Evolutionary conservation across 2,329 filamentous ascomycete species (phyloP), one percentile per base, ranked within the genome.

Genomic region (Diaporthe vaccinii): DNA sequence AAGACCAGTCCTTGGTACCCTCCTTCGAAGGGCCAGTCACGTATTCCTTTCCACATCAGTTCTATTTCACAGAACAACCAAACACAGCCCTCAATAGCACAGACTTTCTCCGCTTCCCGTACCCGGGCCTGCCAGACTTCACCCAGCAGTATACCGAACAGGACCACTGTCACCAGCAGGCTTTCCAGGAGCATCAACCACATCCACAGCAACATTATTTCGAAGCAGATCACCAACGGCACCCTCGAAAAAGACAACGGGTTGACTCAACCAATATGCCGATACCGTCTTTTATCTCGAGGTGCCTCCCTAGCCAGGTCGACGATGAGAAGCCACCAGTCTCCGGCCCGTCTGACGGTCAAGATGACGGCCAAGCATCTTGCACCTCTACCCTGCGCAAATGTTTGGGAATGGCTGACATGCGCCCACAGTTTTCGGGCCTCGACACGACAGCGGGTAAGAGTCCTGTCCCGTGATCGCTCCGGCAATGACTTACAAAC

Each of bases 201-300:
- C 55, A 65, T 15, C 44, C 39, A 28, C 36, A 69, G 20, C 46
- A 69, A 15, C 72, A 74, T 4, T 57, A 70, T 39, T 46, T 70
- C 14, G 46, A 70, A 61, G 8, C 34, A 36, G 57, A 57, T 28
- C 53, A 53, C 69, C 69, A 44, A 17, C 65, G 76, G 61, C 76
- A 80, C 72, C 80, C 79, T 49, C 78, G 78, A 41, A 85, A 85
- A 76, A 82, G 82, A 74, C 82, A 80, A 39, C 70, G 70, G 5
- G 22, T 70, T 49, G 76, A 82, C 49, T 69, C 65, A 78, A 77
- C 73, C 81, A 72, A 78, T 20, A 76, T 75, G 69, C 57, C 44
- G 6, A 67, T 69, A 15, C 25, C 72, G 8, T 39, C 73, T 7
- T 65, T 74, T 8, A 51, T 75, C 31, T 70, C 73, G 25, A 61